A percentile compares a stretch with the other conserved stretches of the same genome.
phyloP scores from a whole-genome alignment of 768 basidiomycete species.

The Termitomyces sp. region DNA sequence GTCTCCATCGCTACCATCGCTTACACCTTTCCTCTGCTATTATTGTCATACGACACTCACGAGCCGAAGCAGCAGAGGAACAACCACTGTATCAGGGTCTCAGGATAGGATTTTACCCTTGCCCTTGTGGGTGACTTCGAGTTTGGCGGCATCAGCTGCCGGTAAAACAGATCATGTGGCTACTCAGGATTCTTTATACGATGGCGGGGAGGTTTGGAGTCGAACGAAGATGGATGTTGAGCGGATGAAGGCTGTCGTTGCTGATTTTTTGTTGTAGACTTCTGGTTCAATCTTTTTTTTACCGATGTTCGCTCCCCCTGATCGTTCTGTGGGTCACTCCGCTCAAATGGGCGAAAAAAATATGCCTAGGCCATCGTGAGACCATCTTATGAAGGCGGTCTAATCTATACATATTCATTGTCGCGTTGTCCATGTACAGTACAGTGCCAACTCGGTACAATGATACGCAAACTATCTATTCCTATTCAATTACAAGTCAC shows the following conservation, averaged over 20 bases:
- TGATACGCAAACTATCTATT: too few species aligned
- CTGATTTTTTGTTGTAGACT: slow-evolving; percentile 31
- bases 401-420: too few species aligned
- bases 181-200: neutral
- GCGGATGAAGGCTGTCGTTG: slow-evolving; percentile 31
- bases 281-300: too few species aligned
- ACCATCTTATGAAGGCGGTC: too few species aligned
- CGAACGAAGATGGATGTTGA: slow-evolving; percentile 20
- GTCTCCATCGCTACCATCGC: slow-evolving; percentile 12
- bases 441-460: too few species aligned
- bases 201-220: slow-evolving; percentile 24
- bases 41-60: slow-evolving; percentile 53
- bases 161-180: neutral
- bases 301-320: too few species aligned
- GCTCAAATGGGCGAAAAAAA: too few species aligned
- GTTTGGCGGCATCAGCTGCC: neutral
- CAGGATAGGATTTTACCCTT: slow-evolving; percentile 18
- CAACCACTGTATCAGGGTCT: slow-evolving; percentile 11
- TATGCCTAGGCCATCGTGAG: too few species aligned
- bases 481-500: too few species aligned
- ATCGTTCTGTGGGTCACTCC: too few species aligned
- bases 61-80: slow-evolving; percentile 42
- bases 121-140: slow-evolving; percentile 30
- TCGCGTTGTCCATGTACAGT: too few species aligned
- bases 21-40: slow-evolving; percentile 45